A percentile compares a stretch with the other conserved stretches of the same genome.
phyloP scores from a whole-genome alignment of 2,329 filamentous ascomycete genomes.

The Venturia nashicola region DNA sequence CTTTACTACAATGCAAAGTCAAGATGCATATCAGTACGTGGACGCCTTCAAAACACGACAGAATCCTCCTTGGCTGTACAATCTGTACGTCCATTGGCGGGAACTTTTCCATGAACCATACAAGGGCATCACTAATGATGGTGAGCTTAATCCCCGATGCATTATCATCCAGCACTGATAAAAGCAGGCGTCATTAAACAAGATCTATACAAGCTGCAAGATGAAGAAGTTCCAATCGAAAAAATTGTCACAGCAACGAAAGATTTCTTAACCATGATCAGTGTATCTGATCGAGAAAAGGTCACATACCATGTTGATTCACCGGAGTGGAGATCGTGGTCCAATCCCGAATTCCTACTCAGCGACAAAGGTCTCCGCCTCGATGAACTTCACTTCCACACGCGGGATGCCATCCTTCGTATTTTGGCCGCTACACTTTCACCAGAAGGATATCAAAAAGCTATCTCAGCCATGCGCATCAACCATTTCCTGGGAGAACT shows the following conservation, averaged over 20 bases:
- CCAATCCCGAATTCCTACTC: conserved; percentile 62
- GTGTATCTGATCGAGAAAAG: conserved; percentile 35
- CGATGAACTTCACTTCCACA: conserved; percentile 41
- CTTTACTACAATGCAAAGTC: conserved; percentile 50
- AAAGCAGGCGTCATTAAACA: conserved; percentile 36
- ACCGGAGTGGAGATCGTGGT: conserved; percentile 58
- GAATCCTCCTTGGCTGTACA: conserved; percentile 51
- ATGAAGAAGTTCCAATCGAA: conserved; percentile 50
- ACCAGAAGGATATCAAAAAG: conserved; percentile 59
- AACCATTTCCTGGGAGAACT: conserved; percentile 65
- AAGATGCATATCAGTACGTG: conserved; percentile 52
- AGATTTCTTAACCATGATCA: conserved; percentile 34
- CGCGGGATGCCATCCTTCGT: conserved; percentile 34
- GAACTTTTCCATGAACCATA: conserved; percentile 47
- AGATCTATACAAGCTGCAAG: conserved; percentile 45
- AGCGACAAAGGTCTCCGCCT: conserved; percentile 57
- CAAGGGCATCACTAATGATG: conserved; percentile 58
- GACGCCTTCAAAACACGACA: conserved; percentile 45
- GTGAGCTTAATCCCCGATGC: conserved; percentile 21
- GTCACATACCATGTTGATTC: conserved; percentile 53
- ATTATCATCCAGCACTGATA: conserved; percentile 3
- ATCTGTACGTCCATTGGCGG: conserved; percentile 25
- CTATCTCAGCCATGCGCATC: conserved; percentile 56
- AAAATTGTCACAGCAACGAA: conserved; percentile 42
- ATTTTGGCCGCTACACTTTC: conserved; percentile 50